Evolutionary conservation across 805 yeast genomes (phyloP).

Genomic region (Sugiyamaella lignohabitans): DNA sequence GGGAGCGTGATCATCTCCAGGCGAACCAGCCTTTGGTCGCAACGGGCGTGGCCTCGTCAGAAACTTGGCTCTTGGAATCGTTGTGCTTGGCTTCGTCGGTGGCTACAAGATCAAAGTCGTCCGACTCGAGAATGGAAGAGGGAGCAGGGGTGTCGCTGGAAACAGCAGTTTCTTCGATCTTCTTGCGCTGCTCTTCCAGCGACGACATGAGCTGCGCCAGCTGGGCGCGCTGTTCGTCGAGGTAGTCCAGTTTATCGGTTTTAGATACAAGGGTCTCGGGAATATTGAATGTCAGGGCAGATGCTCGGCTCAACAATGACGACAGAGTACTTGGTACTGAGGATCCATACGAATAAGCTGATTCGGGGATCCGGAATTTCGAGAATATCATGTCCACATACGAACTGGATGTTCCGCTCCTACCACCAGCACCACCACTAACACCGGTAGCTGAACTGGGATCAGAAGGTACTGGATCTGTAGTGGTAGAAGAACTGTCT

Average conservation of each 20-base stretch:
- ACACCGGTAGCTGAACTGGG: conserved; percentile 5
- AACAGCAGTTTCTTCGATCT: conserved; percentile 14
- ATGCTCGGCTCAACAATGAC: not conserved
- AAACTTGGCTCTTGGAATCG: conserved; percentile 7
- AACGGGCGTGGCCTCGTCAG: not conserved
- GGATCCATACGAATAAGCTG: conserved; percentile 10
- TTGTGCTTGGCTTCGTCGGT: conserved; percentile 14
- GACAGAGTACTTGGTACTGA: conserved; percentile 2
- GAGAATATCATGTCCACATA: conserved; percentile 23
- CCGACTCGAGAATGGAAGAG: not conserved
- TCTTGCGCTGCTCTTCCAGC: conserved; percentile 13
- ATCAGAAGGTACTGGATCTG: not conserved
- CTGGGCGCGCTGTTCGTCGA: conserved; percentile 17
- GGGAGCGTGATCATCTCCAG: conserved; percentile 13
- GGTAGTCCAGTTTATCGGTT: conserved; percentile 15
- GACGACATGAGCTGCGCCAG: conserved; percentile 17
- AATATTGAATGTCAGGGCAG: conserved; percentile 6
- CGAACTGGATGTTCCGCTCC: not conserved
- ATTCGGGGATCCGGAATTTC: conserved; percentile 24
- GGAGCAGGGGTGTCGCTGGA: conserved; percentile 1
- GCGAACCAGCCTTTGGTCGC: conserved; percentile 14
- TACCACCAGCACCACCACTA: not conserved
- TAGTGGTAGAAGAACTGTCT: not conserved
- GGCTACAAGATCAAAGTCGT: conserved; percentile 21
- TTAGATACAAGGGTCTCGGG: conserved; percentile 16